These are phyloP conservation scores for Theileria annulata DNA, from an alignment of 169 alveolate species.

Conservation along the genomic window DNA sequence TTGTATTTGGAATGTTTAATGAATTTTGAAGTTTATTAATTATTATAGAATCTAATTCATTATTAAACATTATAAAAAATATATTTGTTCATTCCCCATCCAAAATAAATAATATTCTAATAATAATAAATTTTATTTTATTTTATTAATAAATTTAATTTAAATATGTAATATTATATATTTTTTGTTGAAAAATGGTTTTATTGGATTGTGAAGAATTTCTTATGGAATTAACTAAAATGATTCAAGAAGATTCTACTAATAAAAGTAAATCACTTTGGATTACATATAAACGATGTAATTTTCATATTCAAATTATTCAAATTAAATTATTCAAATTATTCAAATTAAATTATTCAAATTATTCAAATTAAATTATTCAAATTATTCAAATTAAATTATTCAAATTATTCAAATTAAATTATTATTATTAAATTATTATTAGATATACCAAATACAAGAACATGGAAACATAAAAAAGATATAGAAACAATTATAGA, in stretches of 20 bases:
- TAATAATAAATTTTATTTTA: not conserved
- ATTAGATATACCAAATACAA: constrained; percentile 51
- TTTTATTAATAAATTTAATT: not conserved
- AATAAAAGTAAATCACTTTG: constrained; percentile 66
- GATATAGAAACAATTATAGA: not conserved
- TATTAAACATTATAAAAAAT: not conserved
- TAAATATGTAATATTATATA: too few species aligned
- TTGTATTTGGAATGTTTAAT: not conserved
- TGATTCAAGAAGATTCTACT: constrained; percentile 61
- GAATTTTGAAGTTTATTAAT: not conserved
- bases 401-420: too few species aligned
- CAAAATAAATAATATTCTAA: too few species aligned
- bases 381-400: too few species aligned
- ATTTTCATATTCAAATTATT: too few species aligned
- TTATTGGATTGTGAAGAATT: constrained; percentile 64
- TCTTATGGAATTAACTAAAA: constrained; percentile 61
- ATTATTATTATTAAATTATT: not conserved
- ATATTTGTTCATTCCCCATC: not conserved
- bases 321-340: not conserved
- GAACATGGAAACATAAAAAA: constrained; percentile 51
- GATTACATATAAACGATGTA: constrained; percentile 76
- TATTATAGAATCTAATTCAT: not conserved
- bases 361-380: too few species aligned
- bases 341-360: too few species aligned
- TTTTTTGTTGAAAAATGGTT: too few species aligned